These are phyloP conservation scores for Talaromyces sp. DNA, from an alignment of 2,329 filamentous ascomycete species.

Conservation along the genomic window DNA sequence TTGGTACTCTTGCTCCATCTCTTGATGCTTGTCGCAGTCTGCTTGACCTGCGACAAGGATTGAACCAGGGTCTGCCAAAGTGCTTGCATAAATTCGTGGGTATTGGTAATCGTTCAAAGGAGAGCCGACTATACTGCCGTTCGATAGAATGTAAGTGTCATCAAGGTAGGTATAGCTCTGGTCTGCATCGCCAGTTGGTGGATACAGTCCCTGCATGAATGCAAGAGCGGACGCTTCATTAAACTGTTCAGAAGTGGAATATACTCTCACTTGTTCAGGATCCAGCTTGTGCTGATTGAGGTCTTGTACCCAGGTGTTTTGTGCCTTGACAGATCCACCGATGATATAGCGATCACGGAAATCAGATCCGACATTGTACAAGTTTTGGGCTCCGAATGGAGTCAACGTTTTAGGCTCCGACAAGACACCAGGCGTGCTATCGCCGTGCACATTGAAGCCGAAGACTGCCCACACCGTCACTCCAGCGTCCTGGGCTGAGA, in stretches of 20 bases:
- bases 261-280: slow-evolving; percentile 46
- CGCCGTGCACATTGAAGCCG: slow-evolving; percentile 54
- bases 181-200: slow-evolving; percentile 43
- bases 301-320: slow-evolving; percentile 40
- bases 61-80: slow-evolving; percentile 48
- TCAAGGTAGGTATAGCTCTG: slow-evolving; percentile 30
- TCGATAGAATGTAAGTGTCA: slow-evolving; percentile 44
- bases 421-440: slow-evolving; percentile 49
- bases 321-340: slow-evolving; percentile 17
- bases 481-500: slow-evolving; percentile 26
- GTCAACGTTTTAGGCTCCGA: slow-evolving; percentile 43
- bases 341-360: slow-evolving; percentile 55
- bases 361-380: slow-evolving; percentile 48
- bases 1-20: slow-evolving; percentile 41
- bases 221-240: slow-evolving; percentile 55
- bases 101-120: slow-evolving; percentile 59
- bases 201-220: slow-evolving; percentile 61
- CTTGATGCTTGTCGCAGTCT: slow-evolving; percentile 41
- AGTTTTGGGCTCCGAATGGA: slow-evolving; percentile 53
- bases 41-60: slow-evolving; percentile 50
- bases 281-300: slow-evolving; percentile 46
- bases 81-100: slow-evolving; percentile 46
- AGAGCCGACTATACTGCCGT: slow-evolving; percentile 45
- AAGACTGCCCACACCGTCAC: slow-evolving; percentile 48
- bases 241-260: slow-evolving; percentile 48